A percentile compares a stretch with the other conserved stretches of the same genome.
These are phyloP conservation scores for Closterium sp. DNA, from an alignment of 139 green algal genomes.

Conservation along the genomic window DNA sequence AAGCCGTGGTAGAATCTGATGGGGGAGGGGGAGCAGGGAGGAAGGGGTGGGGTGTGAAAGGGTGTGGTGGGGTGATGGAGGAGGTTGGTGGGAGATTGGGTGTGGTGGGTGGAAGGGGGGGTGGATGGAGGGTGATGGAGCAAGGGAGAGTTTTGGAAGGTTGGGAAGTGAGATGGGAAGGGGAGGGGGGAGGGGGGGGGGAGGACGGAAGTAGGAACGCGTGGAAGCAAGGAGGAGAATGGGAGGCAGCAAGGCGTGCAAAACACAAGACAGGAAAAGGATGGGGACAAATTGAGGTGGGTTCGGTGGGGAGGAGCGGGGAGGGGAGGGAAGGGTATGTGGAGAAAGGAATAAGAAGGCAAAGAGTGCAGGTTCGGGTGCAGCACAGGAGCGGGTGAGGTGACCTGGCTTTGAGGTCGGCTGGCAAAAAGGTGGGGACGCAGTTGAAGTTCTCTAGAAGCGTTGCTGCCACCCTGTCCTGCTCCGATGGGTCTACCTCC, in stretches of 20 bases:
- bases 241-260: no score
- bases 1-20: constrained; percentile 83
- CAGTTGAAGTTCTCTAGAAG: constrained; percentile 78
- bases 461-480: constrained; percentile 62
- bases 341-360: not conserved
- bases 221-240: no score
- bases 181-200: not conserved
- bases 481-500: constrained; percentile 72
- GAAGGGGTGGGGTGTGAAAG: no score
- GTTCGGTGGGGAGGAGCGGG: not conserved
- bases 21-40: not conserved
- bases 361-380: not conserved
- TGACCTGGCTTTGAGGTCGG: constrained; percentile 81
- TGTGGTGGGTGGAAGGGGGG: not conserved
- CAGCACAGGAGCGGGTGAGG: not conserved
- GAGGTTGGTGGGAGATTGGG: no score
- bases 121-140: not conserved
- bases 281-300: not conserved
- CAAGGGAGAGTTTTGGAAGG: no score
- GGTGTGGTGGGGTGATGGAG: no score
- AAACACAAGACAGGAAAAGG: no score
- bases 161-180: not conserved
- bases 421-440: constrained; percentile 84
- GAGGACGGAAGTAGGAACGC: not conserved
- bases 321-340: not conserved